Base-by-base conservation (phyloP, 2,329 filamentous ascomycete genomes). In the Clonostachys chloroleuca region DNA sequence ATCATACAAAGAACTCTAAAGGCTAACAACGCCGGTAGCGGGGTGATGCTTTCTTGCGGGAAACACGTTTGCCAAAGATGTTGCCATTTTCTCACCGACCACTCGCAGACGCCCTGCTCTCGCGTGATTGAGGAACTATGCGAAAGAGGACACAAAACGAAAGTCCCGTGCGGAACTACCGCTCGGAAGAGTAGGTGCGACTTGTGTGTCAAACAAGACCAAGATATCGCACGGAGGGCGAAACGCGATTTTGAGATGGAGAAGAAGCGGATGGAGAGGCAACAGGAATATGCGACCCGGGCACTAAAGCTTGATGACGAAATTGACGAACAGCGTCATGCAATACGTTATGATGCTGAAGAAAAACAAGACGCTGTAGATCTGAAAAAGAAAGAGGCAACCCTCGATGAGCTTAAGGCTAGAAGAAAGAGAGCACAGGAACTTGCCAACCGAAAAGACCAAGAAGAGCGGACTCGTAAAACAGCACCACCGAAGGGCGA, bases 61-160 rank as follows among this genome's bases (percentile, higher is more conserved):
- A 36, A 73, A 1, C 86, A 91, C 52, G 56, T 56, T 0, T 91
- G 87, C 53, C 66, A 68, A 0, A 71, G 67, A 1, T 70, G 70
- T 7, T 92, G 87, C 48, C 87, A 92, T 61, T 73, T 77, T 0
- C 52, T 84, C 0, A 55, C 59, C 0, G 75, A 88, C 48, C 84
- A 88, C 55, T 77, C 74, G 0, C 73, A 77, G 42, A 48, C 61
- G 0, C 9, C 47, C 1, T 77, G 74, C 47, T 17, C 30, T 0
- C 44, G 62, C 5, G 45, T 49, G 16, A 30, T 83, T 0, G 52
- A 70, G 0, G 68, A 63, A n/a, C 66, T 53, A 0, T 89, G 86
- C 48, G 43, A 66, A 0, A 68, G 74, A 2, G 66, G 70, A 0
- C 85, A 89, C 54, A 70, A 65, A 9, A 56, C 60, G 2, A 66